A percentile compares a stretch with the other conserved stretches of the same genome.
Conservation (phyloP, 768 basidiomycete species). For the Clitopilus hobsonii region DNA sequence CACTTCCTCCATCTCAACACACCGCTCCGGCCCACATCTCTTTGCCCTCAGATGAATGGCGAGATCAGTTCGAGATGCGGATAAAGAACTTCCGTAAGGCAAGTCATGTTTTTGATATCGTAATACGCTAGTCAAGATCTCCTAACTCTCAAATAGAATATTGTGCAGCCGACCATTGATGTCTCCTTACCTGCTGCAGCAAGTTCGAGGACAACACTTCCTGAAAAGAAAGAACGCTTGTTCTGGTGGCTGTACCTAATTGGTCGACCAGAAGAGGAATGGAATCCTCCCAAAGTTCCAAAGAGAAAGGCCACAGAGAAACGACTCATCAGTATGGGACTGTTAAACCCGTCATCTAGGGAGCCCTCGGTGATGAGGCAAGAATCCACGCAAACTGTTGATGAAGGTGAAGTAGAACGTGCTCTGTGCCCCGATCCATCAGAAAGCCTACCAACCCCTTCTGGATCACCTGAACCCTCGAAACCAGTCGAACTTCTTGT, state of each 20-base stretch:
- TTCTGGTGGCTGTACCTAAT: constrained; percentile 77
- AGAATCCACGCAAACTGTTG: constrained; percentile 28
- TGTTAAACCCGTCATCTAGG: constrained; percentile 36
- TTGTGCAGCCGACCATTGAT: constrained; percentile 55
- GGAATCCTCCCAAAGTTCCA: constrained; percentile 51
- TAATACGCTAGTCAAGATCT: constrained; percentile 1
- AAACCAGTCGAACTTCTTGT: constrained; percentile 8
- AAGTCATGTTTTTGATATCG: constrained; percentile 7
- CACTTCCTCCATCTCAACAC: constrained; percentile 11
- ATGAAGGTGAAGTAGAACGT: constrained; percentile 39
- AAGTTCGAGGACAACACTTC: constrained; percentile 37
- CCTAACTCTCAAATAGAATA: constrained; percentile 45
- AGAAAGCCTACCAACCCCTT: constrained; percentile 37
- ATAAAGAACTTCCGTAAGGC: constrained; percentile 70
- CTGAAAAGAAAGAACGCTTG: constrained; percentile 69
- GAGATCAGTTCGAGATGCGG: constrained; percentile 45
- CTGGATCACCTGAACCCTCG: constrained; percentile 29
- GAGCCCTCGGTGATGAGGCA: constrained; percentile 13
- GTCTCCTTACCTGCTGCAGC: constrained; percentile 28
- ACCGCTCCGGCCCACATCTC: constrained; percentile 22
- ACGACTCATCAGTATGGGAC: constrained; percentile 17
- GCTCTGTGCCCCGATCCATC: constrained; percentile 27
- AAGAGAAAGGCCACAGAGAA: constrained; percentile 20
- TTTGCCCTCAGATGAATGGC: constrained; percentile 70
- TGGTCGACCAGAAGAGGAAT: constrained; percentile 63